phyloP scores from a whole-genome alignment of 1,284 basidiomycete genomes.

The Schizophyllum amplum region DNA sequence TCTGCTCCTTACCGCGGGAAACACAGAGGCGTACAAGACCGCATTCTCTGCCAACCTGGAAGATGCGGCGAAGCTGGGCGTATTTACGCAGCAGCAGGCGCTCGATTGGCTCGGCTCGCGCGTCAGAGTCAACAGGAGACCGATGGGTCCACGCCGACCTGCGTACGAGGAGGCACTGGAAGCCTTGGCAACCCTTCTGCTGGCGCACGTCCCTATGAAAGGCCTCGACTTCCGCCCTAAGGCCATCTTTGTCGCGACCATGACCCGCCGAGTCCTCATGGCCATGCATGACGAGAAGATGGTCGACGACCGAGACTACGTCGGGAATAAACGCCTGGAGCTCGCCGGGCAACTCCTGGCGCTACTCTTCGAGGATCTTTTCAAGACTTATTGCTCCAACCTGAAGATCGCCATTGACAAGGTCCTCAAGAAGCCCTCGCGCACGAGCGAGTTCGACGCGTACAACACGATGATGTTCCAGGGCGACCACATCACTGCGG shows the following conservation, averaged over 20 bases:
- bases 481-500: slow-evolving; percentile 91
- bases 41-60: slow-evolving; percentile 92
- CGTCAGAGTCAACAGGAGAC: slow-evolving; percentile 82
- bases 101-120: slow-evolving; percentile 92
- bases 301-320: slow-evolving; percentile 98
- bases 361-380: slow-evolving; percentile 94
- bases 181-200: slow-evolving; percentile 92
- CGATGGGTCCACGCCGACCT: slow-evolving; percentile 76
- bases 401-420: slow-evolving; percentile 97
- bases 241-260: slow-evolving; percentile 96
- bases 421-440: slow-evolving; percentile 93
- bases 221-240: slow-evolving; percentile 92
- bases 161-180: slow-evolving; percentile 94
- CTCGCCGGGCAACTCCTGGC: slow-evolving; percentile 97
- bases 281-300: slow-evolving; percentile 95
- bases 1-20: slow-evolving; percentile 89
- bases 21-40: slow-evolving; percentile 83
- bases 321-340: slow-evolving; percentile 98
- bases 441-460: slow-evolving; percentile 94
- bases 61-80: slow-evolving; percentile 84
- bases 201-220: slow-evolving; percentile 93
- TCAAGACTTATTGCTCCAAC: slow-evolving; percentile 98
- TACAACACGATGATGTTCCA: slow-evolving; percentile 92
- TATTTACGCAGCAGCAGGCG: slow-evolving; percentile 92
- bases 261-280: slow-evolving; percentile 95